Conservation (phyloP, 306 rosid genomes). For the Carpinus viminea region DNA sequence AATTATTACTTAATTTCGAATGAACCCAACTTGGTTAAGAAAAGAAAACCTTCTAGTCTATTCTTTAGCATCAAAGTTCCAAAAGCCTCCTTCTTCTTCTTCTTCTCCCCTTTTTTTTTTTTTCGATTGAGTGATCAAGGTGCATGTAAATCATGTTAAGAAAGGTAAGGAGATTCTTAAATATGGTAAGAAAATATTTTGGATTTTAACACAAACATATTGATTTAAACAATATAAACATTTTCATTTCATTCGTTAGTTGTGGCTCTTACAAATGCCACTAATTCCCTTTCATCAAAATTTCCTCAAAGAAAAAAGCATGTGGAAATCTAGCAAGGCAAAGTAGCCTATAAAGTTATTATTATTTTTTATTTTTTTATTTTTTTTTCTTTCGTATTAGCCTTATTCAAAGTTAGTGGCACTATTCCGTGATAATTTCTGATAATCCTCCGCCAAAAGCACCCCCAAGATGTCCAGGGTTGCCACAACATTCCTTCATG, state of each 20-base stretch:
- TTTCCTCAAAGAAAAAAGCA: constrained; percentile 17
- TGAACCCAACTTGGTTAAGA: no score
- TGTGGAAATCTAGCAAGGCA: background rate
- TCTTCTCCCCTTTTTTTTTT: no score
- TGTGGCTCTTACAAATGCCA: constrained; percentile 3
- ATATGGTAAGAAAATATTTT: no score
- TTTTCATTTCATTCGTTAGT: constrained; percentile 2
- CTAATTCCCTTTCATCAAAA: constrained; percentile 10
- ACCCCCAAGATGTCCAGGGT: constrained; percentile 45
- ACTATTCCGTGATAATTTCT: constrained; percentile 62
- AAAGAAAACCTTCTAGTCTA: no score
- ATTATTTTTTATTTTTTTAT: no score
- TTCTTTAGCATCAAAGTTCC: no score
- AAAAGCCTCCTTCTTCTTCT: no score
- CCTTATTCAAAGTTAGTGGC: constrained; percentile 22
- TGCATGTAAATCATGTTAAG: no score
- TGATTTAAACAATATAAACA: background rate
- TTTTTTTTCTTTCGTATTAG: background rate
- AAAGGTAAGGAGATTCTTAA: no score
- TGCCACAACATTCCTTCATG: constrained; percentile 75
- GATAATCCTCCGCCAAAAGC: constrained; percentile 55
- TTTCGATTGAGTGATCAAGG: no score
- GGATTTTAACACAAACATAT: no score
- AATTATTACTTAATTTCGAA: no score
- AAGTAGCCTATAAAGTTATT: constrained; percentile 8